A percentile compares a stretch with the other conserved stretches of the same genome.
Conservation (phyloP, 1,284 basidiomycete genomes). For the Sporisorium sorghi region DNA sequence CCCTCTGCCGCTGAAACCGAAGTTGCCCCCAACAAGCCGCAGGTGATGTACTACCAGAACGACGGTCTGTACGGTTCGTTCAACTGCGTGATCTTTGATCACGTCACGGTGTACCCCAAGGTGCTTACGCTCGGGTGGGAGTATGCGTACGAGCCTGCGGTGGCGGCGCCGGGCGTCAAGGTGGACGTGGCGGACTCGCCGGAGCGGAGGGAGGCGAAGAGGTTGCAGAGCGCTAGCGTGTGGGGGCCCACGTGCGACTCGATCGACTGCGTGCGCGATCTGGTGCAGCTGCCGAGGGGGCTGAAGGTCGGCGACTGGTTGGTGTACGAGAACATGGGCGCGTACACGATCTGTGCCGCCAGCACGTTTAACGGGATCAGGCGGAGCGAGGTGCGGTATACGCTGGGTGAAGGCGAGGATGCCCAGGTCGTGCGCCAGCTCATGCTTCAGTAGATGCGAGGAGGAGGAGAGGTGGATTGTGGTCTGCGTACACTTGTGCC, state of each 20-base stretch:
- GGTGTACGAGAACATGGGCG: conserved; percentile 90
- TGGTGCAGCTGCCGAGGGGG: conserved; percentile 58
- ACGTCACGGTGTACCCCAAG: conserved; percentile 85
- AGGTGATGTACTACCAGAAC: conserved; percentile 69
- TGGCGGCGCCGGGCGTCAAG: conserved; percentile 61
- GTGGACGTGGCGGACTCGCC: conserved; percentile 16
- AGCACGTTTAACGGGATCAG: conserved; percentile 83
- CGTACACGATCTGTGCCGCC: conserved; percentile 90
- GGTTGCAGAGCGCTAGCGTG: conserved; percentile 71
- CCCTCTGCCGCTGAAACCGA: conserved; percentile 14
- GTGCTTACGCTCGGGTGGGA: conserved; percentile 74
- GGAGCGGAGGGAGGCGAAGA: conserved; percentile 61
- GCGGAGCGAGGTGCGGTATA: conserved; percentile 70
- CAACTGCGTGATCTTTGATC: conserved; percentile 96
- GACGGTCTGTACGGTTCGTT: conserved; percentile 84
- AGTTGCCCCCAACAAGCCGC: conserved; percentile 42
- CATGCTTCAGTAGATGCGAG: conserved; percentile 26
- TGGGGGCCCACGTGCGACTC: conserved; percentile 86
- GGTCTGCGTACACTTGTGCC: too few species aligned
- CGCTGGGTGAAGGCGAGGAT: conserved; percentile 64
- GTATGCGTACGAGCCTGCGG: conserved; percentile 67
- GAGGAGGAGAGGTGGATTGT: too few species aligned
- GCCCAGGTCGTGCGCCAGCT: conserved; percentile 39
- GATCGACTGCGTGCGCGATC: conserved; percentile 75
- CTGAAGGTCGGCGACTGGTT: conserved; percentile 82